Evolutionary conservation across 768 basidiomycete species (phyloP).

Genomic region (Lepiota brunneoincarnata): DNA sequence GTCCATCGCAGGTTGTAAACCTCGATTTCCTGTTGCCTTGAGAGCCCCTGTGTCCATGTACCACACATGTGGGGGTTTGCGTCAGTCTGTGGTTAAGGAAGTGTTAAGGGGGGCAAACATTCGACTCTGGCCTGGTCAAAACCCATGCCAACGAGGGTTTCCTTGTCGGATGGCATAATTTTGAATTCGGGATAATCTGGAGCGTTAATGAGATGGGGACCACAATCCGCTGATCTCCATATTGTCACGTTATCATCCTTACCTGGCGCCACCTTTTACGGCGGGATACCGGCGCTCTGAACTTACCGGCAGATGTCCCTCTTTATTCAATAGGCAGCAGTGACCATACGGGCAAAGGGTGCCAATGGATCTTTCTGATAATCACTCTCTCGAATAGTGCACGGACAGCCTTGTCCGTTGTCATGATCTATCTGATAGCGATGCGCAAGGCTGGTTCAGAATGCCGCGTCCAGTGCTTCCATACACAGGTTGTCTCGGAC

Average conservation of each 20-base stretch:
- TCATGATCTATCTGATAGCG: no score
- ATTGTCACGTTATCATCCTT: slow-evolving; percentile 10
- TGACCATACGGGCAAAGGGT: no score
- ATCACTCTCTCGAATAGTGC: no score
- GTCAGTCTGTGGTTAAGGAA: slow-evolving; percentile 13
- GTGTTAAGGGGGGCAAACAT: slow-evolving; percentile 49
- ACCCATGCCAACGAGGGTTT: slow-evolving; percentile 80
- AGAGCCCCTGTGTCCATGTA: slow-evolving; percentile 67
- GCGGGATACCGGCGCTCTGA: background rate
- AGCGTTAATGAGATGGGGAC: slow-evolving; percentile 12
- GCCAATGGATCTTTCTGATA: no score
- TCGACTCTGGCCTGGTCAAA: slow-evolving; percentile 83
- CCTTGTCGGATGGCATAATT: slow-evolving; percentile 60
- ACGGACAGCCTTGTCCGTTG: no score
- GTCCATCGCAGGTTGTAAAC: slow-evolving; percentile 91
- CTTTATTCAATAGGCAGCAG: no score
- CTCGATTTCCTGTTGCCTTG: slow-evolving; percentile 77
- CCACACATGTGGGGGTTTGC: background rate
- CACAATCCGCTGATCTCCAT: no score
- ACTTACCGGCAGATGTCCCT: no score
- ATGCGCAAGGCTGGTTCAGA: no score
- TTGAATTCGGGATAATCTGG: no score
- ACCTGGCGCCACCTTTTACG: slow-evolving; percentile 1
- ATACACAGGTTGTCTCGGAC: no score
- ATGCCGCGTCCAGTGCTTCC: no score